Evolutionary conservation across 176 grass and related monocot species (phyloP).

Genomic region (Aegilops longissima): DNA sequence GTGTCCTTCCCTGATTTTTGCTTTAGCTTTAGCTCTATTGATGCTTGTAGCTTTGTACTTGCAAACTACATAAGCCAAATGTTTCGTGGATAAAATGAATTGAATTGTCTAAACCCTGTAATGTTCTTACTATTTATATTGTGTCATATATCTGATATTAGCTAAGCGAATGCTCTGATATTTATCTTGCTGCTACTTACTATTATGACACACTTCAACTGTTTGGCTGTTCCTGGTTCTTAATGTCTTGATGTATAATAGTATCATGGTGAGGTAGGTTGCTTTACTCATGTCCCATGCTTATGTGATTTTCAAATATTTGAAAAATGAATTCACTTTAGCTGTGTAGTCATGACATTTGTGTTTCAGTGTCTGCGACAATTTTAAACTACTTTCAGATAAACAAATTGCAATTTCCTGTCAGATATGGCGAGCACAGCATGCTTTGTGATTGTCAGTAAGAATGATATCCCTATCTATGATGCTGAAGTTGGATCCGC

Average conservation of each 20-base stretch:
- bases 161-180: background rate
- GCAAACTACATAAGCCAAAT: background rate
- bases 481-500: slow-evolving; percentile 83
- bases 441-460: slow-evolving; percentile 74
- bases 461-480: slow-evolving; percentile 78
- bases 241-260: background rate
- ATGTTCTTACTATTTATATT: background rate
- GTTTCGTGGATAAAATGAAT: background rate
- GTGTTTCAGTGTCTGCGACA: background rate
- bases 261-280: background rate
- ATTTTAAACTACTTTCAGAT: slow-evolving; percentile 21
- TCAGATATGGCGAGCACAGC: slow-evolving; percentile 58
- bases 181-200: background rate
- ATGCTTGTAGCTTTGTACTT: too few species aligned
- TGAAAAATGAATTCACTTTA: background rate
- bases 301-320: background rate
- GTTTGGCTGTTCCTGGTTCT: background rate
- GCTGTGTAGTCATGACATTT: background rate
- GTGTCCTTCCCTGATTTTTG: too few species aligned
- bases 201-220: background rate
- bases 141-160: background rate
- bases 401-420: background rate
- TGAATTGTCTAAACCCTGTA: background rate
- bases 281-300: background rate
- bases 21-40: too few species aligned